Percentiles rank a stretch among this genome's conserved stretches.
These are phyloP conservation scores for Aegilops umbellulata DNA, from an alignment of 176 grass and related monocot genomes.

Conservation along the genomic window DNA sequence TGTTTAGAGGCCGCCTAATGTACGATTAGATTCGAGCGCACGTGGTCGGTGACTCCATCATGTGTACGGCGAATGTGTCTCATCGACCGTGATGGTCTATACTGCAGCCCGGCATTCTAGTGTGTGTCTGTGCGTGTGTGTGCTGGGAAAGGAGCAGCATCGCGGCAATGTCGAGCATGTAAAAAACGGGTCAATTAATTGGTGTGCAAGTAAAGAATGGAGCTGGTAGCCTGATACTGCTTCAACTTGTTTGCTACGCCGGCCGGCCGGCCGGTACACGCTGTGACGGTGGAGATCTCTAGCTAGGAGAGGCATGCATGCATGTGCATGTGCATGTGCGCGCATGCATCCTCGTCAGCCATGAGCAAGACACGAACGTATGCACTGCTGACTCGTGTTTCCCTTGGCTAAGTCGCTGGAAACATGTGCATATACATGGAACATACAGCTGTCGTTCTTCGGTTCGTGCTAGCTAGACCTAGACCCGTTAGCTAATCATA, in stretches of 20 bases:
- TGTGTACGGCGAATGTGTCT: no score
- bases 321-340: no score
- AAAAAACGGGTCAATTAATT: background rate
- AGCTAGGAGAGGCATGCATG: background rate
- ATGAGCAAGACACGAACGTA: background rate
- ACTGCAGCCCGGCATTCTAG: no score
- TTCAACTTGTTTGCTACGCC: background rate
- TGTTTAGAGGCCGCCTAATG: background rate
- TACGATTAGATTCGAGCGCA: constrained; percentile 31
- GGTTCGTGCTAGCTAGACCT: background rate
- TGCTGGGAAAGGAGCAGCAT: background rate
- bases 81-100: no score
- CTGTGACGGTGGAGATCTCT: constrained; percentile 2
- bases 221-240: background rate
- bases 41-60: background rate
- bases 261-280: constrained; percentile 1
- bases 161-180: background rate
- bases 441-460: constrained; percentile 20
- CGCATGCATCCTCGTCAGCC: background rate
- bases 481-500: constrained; percentile 11
- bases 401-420: background rate
- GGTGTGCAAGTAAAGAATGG: constrained; percentile 25
- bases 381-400: no score
- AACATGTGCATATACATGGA: constrained; percentile 10
- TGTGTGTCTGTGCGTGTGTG: no score